Conservation (phyloP, 768 basidiomycete species). For the Tylopilus subfusipes region DNA sequence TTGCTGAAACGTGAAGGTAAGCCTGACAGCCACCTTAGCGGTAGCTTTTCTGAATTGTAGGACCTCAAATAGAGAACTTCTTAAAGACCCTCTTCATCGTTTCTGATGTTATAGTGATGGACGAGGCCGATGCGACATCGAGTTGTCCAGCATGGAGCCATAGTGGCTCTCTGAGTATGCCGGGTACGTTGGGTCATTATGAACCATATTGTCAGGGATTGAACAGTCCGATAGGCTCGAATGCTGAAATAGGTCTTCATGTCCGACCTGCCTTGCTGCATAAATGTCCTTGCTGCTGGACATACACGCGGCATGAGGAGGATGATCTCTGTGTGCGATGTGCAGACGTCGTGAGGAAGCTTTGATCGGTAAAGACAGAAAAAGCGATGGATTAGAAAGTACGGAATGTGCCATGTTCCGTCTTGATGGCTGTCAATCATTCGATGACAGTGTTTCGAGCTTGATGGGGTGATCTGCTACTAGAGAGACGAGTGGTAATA, state of each 20-base stretch:
- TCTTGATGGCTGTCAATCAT: not conserved
- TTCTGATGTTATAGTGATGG: constrained; percentile 58
- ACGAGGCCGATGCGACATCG: constrained; percentile 42
- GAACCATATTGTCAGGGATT: not conserved
- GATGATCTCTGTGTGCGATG: constrained; percentile 70
- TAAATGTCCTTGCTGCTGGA: constrained; percentile 95
- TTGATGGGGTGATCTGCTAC: too few relatives aligned
- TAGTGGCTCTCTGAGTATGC: constrained; percentile 38
- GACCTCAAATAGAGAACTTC: constrained; percentile 45
- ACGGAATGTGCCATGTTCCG: too few relatives aligned
- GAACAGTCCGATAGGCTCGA: constrained; percentile 7
- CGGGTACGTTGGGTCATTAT: constrained; percentile 38
- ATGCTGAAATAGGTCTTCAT: constrained; percentile 40
- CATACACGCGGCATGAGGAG: constrained; percentile 50
- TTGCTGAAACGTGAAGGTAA: constrained; percentile 44
- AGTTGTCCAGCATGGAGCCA: constrained; percentile 49
- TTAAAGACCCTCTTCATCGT: constrained; percentile 79
- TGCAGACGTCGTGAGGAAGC: constrained; percentile 18
- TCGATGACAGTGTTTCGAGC: not conserved
- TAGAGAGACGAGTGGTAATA: too few relatives aligned
- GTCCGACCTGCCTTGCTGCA: constrained; percentile 55
- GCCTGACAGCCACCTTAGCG: not conserved
- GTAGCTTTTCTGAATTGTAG: not conserved
- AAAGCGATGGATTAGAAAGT: not conserved
- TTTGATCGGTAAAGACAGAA: constrained; percentile 1